Percentiles rank a stretch among this genome's conserved stretches.
These are phyloP conservation scores for Piromyces finnis DNA, from an alignment of 192 early-diverging fungal species.

Conservation along the genomic window DNA sequence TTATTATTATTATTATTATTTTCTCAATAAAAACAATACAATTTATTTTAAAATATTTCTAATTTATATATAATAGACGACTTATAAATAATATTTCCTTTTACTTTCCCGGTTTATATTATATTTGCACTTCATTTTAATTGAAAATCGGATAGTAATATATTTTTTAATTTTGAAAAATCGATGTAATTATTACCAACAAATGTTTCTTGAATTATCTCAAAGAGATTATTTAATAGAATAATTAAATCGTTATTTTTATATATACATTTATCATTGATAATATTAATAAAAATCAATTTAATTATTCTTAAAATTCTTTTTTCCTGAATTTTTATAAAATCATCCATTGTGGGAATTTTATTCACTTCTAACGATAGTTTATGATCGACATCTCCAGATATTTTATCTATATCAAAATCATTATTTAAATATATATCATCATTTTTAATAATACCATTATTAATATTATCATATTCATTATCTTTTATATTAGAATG, in stretches of 20 bases:
- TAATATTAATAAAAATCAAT: not conserved
- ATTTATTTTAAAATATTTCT: too few species aligned
- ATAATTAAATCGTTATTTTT: not conserved
- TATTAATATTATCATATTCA: too few species aligned
- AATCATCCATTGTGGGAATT: not conserved
- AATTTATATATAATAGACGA: too few species aligned
- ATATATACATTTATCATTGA: not conserved
- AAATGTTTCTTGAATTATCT: not conserved
- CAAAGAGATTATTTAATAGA: not conserved
- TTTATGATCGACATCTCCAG: too few species aligned
- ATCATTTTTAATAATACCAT: too few species aligned
- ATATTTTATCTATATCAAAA: too few species aligned
- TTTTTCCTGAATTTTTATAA: not conserved
- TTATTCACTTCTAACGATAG: too few species aligned
- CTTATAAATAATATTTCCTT: too few species aligned
- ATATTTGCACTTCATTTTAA: not conserved
- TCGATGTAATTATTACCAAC: not conserved
- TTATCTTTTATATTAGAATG: too few species aligned
- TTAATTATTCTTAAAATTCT: not conserved
- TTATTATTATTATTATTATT: too few species aligned
- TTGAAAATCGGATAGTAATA: not conserved
- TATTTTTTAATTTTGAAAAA: not conserved
- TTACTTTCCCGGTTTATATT: not conserved
- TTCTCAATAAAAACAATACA: too few species aligned
- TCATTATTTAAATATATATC: too few species aligned